A percentile compares a stretch with the other conserved stretches of the same genome.
Evolutionary conservation across 352 stramenopile genomes (phyloP).

Genomic region (Globisporangium recalcitrans): DNA sequence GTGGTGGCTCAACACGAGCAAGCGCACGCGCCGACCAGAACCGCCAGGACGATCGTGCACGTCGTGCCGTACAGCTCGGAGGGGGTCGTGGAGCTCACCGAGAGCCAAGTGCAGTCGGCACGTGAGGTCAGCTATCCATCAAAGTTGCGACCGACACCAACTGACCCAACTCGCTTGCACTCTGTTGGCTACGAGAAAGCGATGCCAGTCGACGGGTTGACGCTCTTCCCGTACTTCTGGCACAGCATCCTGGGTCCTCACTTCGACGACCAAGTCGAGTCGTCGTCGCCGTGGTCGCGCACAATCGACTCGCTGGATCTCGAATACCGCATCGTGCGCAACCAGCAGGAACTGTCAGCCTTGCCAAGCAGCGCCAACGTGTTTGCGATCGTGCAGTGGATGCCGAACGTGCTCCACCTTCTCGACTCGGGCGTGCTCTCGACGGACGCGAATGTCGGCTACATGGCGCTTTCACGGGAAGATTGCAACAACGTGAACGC

Average conservation of each 20-base stretch:
- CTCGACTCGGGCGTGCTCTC: slow-evolving; percentile 20
- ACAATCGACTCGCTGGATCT: slow-evolving; percentile 25
- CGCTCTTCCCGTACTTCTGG: slow-evolving; percentile 58
- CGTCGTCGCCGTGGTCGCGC: slow-evolving; percentile 21
- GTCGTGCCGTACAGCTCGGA: slow-evolving; percentile 45
- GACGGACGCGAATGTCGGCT: slow-evolving; percentile 28
- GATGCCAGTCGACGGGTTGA: slow-evolving; percentile 40
- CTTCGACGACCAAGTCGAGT: slow-evolving; percentile 31
- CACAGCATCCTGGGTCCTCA: slow-evolving; percentile 44
- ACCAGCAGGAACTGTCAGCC: slow-evolving; percentile 24
- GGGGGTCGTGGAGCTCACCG: slow-evolving; percentile 28
- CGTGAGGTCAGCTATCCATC: neutral
- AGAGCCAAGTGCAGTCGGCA: slow-evolving; percentile 23
- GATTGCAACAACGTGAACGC: slow-evolving; percentile 52
- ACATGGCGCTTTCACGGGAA: slow-evolving; percentile 40
- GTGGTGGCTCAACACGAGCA: slow-evolving; percentile 20
- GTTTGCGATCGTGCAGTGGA: slow-evolving; percentile 29
- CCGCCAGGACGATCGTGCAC: slow-evolving; percentile 26
- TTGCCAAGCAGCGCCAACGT: slow-evolving; percentile 36
- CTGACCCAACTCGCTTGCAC: neutral
- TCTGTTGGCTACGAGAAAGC: slow-evolving; percentile 27
- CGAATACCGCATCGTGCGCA: slow-evolving; percentile 37
- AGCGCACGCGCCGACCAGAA: neutral
- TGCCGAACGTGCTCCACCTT: slow-evolving; percentile 23
- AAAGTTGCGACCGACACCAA: neutral